Evolutionary conservation across 2,329 filamentous ascomycete genomes (phyloP).

Genomic region (Ceratocystis cubensis): DNA sequence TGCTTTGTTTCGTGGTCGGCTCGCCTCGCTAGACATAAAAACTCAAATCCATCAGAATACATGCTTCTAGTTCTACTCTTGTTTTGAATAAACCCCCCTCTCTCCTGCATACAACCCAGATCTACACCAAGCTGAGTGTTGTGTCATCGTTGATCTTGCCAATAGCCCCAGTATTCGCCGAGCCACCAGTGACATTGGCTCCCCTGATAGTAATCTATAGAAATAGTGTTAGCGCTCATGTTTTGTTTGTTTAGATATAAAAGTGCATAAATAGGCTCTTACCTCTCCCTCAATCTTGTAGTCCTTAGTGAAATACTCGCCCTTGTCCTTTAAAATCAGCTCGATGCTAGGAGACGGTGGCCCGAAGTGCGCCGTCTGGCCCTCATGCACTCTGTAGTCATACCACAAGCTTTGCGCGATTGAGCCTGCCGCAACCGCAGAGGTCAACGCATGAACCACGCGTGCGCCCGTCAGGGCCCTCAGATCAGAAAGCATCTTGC

Average conservation of each 20-base stretch:
- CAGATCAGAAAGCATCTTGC: slow-evolving; percentile 62
- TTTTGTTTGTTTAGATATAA: not conserved
- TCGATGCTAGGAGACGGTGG: slow-evolving; percentile 69
- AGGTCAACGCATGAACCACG: slow-evolving; percentile 73
- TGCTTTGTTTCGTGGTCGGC: not conserved
- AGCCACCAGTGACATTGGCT: slow-evolving; percentile 51
- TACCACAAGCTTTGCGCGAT: slow-evolving; percentile 78
- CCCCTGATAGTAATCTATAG: slow-evolving; percentile 18
- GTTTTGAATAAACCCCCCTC: not conserved
- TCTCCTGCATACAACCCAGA: not conserved
- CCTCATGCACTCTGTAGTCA: slow-evolving; percentile 57
- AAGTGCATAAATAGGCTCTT: not conserved
- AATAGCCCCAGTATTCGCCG: slow-evolving; percentile 49
- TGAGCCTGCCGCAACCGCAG: slow-evolving; percentile 72
- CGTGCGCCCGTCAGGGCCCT: slow-evolving; percentile 69
- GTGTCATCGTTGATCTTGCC: slow-evolving; percentile 59
- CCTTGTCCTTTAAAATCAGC: slow-evolving; percentile 55
- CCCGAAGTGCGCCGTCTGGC: slow-evolving; percentile 56
- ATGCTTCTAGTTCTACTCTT: slow-evolving; percentile 7
- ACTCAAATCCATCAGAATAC: not conserved
- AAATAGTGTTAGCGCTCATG: not conserved
- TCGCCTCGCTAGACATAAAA: not conserved
- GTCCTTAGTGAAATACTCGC: slow-evolving; percentile 49
- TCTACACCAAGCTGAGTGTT: slow-evolving; percentile 48
- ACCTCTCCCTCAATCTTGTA: slow-evolving; percentile 53